Base-by-base conservation (phyloP, 1,284 basidiomycete genomes). In the Marasmius sp. region DNA sequence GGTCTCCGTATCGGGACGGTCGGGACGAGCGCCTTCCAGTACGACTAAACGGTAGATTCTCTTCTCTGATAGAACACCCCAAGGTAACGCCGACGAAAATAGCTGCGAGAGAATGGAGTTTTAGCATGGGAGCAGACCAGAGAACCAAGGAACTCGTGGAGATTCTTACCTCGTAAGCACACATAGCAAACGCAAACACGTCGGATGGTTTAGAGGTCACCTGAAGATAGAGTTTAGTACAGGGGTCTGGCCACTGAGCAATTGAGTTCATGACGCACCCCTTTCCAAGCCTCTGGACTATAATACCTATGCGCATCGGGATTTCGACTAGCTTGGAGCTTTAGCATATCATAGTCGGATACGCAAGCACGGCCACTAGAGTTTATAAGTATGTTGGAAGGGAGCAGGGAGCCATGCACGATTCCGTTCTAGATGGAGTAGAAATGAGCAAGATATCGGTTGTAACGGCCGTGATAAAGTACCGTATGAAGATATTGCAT, bases 251-350 rank as follows among this genome's bases (percentile, higher is more conserved):
- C 10, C n/a, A 22, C 6, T 12, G n/a, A 9, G 20, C 47, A 34
- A 16, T 14, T 11, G 8, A 14, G 14, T 61, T 14, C n/a, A 53
- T 14, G 18, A 68, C 71, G 39, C 51, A 71, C 70, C 37, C 71
- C 71, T 61, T 72, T 72, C 71, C 70, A 71, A 12, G 67, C 66
- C 47, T 72, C 71, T 7, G 71, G 71, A 45, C 71, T 72, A 33
- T 67, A 68, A 58, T 72, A 72, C 52, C 70, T 57, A 61, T 71
- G 68, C 1, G 67, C 65, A 27, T 66, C 58, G 18, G 39, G 20
- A 54, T 67, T 66, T 54, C 57, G 57, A 39, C 63, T 65, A 6
- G 63, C 64, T 49, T 68, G 66, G 5, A 71, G 57, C 57, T 69
- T 66, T 5, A 67, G 58, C 65, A 71, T 67, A n/a, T 64, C 67